Evolutionary conservation across 1,284 basidiomycete species (phyloP).

Genomic region (Taiwanofungus camphoratus): DNA sequence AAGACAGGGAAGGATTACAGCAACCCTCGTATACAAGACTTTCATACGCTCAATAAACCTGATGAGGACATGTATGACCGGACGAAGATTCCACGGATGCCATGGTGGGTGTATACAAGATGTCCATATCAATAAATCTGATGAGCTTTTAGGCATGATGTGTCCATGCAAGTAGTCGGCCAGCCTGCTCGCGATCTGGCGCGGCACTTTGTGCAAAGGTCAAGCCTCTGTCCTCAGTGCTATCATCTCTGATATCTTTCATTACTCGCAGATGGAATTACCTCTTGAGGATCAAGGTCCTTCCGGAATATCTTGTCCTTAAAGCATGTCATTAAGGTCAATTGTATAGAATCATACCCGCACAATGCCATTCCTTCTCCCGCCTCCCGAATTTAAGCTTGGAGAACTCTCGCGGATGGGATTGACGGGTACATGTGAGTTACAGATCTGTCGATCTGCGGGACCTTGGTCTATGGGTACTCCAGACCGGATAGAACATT

Average conservation of each 20-base stretch:
- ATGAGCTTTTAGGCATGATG: constrained; percentile 74
- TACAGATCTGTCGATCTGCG: constrained; percentile 94
- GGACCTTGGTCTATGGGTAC: constrained; percentile 98
- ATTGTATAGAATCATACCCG: constrained; percentile 75
- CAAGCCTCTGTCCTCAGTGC: constrained; percentile 10
- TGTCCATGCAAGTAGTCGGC: constrained; percentile 92
- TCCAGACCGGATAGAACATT: constrained; percentile 79
- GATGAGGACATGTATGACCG: constrained; percentile 95
- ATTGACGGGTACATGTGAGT: constrained; percentile 92
- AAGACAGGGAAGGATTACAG: constrained; percentile 84
- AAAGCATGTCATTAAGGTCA: constrained; percentile 13
- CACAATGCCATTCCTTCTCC: constrained; percentile 91
- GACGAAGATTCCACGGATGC: constrained; percentile 87
- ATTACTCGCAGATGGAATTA: constrained; percentile 72
- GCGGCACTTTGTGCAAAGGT: constrained; percentile 93
- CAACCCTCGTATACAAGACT: constrained; percentile 88
- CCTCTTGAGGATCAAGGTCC: constrained; percentile 84
- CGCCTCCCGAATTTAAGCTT: constrained; percentile 88
- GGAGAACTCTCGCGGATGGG: constrained; percentile 78
- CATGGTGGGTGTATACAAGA: constrained; percentile 56
- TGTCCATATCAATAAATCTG: constrained; percentile 2
- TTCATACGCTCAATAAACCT: constrained; percentile 85
- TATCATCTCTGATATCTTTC: neutral
- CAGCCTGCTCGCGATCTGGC: constrained; percentile 95
- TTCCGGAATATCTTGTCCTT: constrained; percentile 12